Percentiles rank a stretch among this genome's conserved stretches.
Evolutionary conservation across 2,329 filamentous ascomycete species (phyloP).

Genomic region (Aurifilum marmelostoma): DNA sequence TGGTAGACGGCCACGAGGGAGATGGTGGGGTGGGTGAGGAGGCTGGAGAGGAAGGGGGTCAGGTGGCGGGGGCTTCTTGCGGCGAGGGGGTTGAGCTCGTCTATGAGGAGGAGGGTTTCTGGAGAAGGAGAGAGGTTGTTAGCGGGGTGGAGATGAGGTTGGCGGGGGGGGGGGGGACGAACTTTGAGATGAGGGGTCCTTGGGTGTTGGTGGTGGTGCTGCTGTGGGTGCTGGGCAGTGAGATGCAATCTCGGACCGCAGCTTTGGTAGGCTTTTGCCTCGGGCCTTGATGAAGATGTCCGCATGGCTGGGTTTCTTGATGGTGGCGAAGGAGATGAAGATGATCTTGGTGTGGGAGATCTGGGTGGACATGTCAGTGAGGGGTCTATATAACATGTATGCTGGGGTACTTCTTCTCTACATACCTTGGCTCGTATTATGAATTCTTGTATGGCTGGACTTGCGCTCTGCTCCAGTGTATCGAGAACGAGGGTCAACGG

Average conservation of each 20-base stretch:
- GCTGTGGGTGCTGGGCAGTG: conserved; percentile 50
- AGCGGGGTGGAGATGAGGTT: conserved; percentile 13
- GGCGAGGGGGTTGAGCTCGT: conserved; percentile 73
- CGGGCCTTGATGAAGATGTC: conserved; percentile 70
- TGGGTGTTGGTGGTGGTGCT: conserved; percentile 40
- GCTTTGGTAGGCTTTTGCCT: conserved; percentile 57
- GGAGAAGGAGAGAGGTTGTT: conserved; percentile 18
- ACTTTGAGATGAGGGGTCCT: conserved; percentile 48
- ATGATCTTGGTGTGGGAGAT: conserved; percentile 70
- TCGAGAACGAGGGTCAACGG: conserved; percentile 88
- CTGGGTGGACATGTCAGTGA: conserved; percentile 39
- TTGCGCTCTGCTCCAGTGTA: conserved; percentile 78
- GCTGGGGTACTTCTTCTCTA: neutral
- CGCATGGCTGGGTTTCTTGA: conserved; percentile 64
- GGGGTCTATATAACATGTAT: neutral
- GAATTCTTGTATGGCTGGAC: conserved; percentile 73
- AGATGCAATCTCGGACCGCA: conserved; percentile 63
- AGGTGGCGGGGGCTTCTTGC: conserved; percentile 58
- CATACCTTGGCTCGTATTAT: conserved; percentile 72
- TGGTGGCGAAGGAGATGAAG: conserved; percentile 77
- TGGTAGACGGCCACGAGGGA: conserved; percentile 84
- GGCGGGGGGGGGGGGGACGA: conserved; percentile 34
- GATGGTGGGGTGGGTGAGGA: conserved; percentile 63
- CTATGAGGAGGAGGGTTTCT: conserved; percentile 79
- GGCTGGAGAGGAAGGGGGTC: conserved; percentile 69